Evolutionary conservation across 257 asterid genomes (phyloP), one percentile per base, ranked within the genome.

Genomic region (Primulina eburnea): DNA sequence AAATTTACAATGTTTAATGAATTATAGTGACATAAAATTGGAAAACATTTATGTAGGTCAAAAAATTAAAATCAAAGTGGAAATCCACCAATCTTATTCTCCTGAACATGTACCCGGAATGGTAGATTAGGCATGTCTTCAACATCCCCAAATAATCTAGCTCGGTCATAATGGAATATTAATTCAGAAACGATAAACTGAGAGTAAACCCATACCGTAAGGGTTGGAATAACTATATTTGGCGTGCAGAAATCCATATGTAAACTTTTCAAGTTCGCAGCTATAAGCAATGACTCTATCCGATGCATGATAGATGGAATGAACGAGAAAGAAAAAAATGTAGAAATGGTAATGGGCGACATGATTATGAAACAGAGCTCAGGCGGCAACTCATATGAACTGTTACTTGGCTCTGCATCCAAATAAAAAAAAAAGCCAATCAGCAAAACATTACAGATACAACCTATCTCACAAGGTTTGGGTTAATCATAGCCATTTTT

Each of bases 261-360:
- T 71, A 87, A 78, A 55, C 77, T 80, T 71, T 80, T 88, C 82
- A 92, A 74, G 79, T 75, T 82, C 57, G 86, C 73, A 52, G 97
- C 97, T 34, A 89, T 10, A 35, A 92, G 83, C 75, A 90, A 79
- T 7, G 94, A 88, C 85, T 90, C 97, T 32, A 92, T 74, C 66
- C 92, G 86, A 76, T 90, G 96, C 95, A 92, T 83, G 50, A 88
- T 68, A 11, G 87, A 88, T 4, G 96, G 97, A 67, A 82, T 79
- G 77, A 75, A 83, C 2, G 95, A 74, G 77, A 87, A 92, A 1
- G 98, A 65, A 78, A 82, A 86, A 52, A 88, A 26, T 21, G 92
- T 78, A 18, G 85, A 81, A 7, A 83, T 40, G 4, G 89, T 76
- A 57, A 92, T 52, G 7, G 96, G 94, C 2, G 95, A 76, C 95